These are phyloP conservation scores for Solanum peruvianum DNA, from an alignment of 257 asterid species.

Conservation along the genomic window DNA sequence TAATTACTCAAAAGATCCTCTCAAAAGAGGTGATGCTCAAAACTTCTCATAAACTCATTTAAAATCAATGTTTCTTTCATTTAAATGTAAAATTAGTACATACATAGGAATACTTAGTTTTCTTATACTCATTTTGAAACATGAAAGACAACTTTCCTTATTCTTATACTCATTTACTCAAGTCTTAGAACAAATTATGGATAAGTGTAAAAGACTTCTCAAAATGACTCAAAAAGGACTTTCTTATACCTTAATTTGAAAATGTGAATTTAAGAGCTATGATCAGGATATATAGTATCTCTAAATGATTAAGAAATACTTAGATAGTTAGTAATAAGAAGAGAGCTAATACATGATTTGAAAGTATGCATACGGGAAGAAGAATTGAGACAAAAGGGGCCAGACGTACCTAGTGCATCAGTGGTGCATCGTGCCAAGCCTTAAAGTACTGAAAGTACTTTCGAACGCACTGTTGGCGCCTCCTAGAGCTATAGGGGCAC, in stretches of 20 bases:
- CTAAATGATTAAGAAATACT: background rate
- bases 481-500: background rate
- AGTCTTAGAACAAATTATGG: no score
- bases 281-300: background rate
- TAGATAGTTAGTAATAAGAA: background rate
- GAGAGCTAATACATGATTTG: background rate
- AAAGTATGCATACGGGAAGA: background rate
- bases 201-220: no score
- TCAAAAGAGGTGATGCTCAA: background rate
- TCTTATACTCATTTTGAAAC: background rate
- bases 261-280: background rate
- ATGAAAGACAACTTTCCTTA: background rate
- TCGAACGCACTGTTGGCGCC: background rate
- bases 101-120: background rate
- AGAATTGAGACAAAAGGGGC: background rate
- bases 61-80: background rate
- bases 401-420: background rate
- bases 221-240: no score
- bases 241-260: background rate
- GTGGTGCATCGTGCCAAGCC: rapidly evolving
- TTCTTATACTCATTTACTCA: background rate
- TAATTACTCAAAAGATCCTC: background rate
- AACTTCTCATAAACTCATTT: no score
- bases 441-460: no score
- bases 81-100: no score